These are phyloP conservation scores for Fraxinus sp. DNA, from an alignment of 305 asterid genomes.

Conservation along the genomic window DNA sequence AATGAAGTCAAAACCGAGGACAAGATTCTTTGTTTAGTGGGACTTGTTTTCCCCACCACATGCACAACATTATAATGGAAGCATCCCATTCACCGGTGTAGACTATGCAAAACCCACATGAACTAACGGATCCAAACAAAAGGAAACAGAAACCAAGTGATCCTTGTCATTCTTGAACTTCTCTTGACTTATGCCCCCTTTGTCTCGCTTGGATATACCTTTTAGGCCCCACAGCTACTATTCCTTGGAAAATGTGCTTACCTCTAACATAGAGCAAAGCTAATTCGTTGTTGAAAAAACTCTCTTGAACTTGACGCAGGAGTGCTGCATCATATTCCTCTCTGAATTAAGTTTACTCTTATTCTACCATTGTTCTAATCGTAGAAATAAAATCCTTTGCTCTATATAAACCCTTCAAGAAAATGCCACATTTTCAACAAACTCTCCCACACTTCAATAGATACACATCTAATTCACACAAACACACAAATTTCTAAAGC, in stretches of 20 bases:
- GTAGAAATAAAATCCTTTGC: background rate
- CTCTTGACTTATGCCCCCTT: background rate
- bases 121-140: background rate
- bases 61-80: background rate
- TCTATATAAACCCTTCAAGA: slow-evolving; percentile 27
- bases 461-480: background rate
- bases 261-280: background rate
- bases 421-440: background rate
- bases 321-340: background rate
- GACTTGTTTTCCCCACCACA: background rate
- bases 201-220: background rate
- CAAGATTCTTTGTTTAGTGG: background rate
- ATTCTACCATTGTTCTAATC: slow-evolving; percentile 24
- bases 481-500: background rate
- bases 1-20: background rate
- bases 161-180: slow-evolving; percentile 12
- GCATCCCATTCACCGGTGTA: background rate
- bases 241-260: background rate
- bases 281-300: background rate
- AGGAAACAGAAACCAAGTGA: background rate
- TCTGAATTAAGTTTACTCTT: slow-evolving; percentile 12
- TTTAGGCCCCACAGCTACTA: background rate
- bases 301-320: slow-evolving; percentile 1
- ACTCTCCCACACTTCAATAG: background rate
- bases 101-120: background rate